phyloP scores from a whole-genome alignment of 805 yeast genomes.

The Candida takata region DNA sequence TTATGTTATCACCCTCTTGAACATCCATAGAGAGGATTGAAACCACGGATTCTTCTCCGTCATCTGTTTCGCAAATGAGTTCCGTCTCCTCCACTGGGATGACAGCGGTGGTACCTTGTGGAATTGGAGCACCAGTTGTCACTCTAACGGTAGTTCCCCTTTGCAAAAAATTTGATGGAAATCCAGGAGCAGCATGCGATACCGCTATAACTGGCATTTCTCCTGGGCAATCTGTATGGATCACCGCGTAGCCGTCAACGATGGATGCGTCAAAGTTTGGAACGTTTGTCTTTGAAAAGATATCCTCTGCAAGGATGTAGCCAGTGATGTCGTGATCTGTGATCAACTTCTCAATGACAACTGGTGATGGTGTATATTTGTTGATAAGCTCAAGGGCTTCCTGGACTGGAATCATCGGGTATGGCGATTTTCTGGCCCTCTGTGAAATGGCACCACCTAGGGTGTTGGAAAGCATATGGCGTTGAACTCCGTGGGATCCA shows the following conservation, averaged over 20 bases:
- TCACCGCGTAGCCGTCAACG: slow-evolving; percentile 51
- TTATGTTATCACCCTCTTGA: slow-evolving; percentile 35
- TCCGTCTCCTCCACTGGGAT: slow-evolving; percentile 48
- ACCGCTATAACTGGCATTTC: slow-evolving; percentile 32
- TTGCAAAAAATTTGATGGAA: slow-evolving; percentile 10
- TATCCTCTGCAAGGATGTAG: slow-evolving; percentile 35
- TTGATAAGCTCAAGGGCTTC: slow-evolving; percentile 33
- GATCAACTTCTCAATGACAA: slow-evolving; percentile 20
- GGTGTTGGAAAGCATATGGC: slow-evolving; percentile 33
- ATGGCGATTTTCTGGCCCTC: slow-evolving; percentile 43
- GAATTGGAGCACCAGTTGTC: slow-evolving; percentile 53
- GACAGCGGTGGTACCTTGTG: slow-evolving; percentile 46
- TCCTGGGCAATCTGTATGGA: slow-evolving; percentile 39
- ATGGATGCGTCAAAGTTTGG: slow-evolving; percentile 48
- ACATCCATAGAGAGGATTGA: slow-evolving; percentile 34
- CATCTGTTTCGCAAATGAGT: slow-evolving; percentile 30
- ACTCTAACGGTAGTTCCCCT: slow-evolving; percentile 37
- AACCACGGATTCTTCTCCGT: slow-evolving; percentile 35
- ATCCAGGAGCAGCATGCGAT: slow-evolving; percentile 35
- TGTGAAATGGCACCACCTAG: slow-evolving; percentile 30
- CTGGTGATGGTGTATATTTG: slow-evolving; percentile 27
- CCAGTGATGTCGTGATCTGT: slow-evolving; percentile 29
- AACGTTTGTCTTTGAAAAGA: slow-evolving; percentile 32
- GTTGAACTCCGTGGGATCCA: slow-evolving; percentile 26
- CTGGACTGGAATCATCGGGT: slow-evolving; percentile 36